Evolutionary conservation across 1,284 basidiomycete genomes (phyloP), one percentile per base, ranked within the genome.

Genomic region (Heterobasidion occidentale): DNA sequence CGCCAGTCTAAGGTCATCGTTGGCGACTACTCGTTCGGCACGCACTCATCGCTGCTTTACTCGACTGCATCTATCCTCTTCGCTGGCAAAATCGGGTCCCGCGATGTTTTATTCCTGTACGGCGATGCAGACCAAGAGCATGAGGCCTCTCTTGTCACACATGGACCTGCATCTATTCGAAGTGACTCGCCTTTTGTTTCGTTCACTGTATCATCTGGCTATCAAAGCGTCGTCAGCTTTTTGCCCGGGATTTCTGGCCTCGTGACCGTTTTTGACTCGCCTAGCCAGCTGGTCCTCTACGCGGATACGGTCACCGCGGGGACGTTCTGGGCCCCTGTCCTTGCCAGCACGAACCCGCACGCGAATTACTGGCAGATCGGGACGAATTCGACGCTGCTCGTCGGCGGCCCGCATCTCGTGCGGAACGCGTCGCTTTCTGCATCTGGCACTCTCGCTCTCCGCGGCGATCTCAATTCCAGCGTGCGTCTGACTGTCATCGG

Each of bases 1-100:
- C 79, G 88, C 7, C 77, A 89, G 67, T 87, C 84, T 48, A 89
- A 87, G 67, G 69, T 88, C 27, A 70, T 90, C 36, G 76, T 87
- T 27, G 82, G 83, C 0, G 80, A 88, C 67, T 88, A 87, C 64
- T 68, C 74, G 2, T 88, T 86, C 64, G 86, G 88, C 6, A 51
- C 62, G 17, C 74, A 67, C 12, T 83, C 83, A 9, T 72, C 70
- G 49, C 63, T 84, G 5, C 65, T 77, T 3, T 88, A 84, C 66
- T 84, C 87, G 7, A 88, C 88, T 9, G 86, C 88, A 0, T 75
- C 80, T 53, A 71, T 91, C 36, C 68, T 83, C 64, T 90, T 81
- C 62, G 82, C 88, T 0, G 84, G 86, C 9, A 72, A 66, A 14
- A 88, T 91, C 56, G 87, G 81, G 45, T 70, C 65, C 3, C 77